phyloP scores from a whole-genome alignment of 805 yeast species.

The Cyberlindnera bimundalis region DNA sequence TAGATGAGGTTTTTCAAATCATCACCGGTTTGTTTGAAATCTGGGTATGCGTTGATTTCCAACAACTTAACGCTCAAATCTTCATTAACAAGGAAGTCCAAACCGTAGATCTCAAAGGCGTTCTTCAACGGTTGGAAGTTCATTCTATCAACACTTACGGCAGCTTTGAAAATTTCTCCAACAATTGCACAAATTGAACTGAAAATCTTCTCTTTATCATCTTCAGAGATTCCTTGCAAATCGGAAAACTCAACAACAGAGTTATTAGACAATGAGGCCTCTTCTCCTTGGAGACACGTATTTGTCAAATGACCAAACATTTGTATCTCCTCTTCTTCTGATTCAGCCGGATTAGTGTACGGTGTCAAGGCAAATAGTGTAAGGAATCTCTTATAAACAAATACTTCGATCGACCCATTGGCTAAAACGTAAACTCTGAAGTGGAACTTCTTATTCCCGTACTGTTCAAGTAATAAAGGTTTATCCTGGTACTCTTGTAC shows the following conservation, averaged over 20 bases:
- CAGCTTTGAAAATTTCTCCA: conserved; percentile 76
- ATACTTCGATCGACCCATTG: conserved; percentile 70
- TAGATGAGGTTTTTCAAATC: conserved; percentile 63
- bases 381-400: conserved; percentile 75
- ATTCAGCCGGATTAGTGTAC: conserved; percentile 38
- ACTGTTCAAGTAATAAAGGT: conserved; percentile 63
- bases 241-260: conserved; percentile 65
- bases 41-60: conserved; percentile 94
- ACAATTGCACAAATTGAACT: conserved; percentile 57
- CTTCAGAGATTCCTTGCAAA: conserved; percentile 40
- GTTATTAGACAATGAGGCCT: conserved; percentile 32
- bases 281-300: conserved; percentile 78
- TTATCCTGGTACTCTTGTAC: conserved; percentile 74
- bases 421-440: conserved; percentile 81
- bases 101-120: conserved; percentile 84
- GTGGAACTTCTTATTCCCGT: conserved; percentile 78
- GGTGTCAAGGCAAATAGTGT: conserved; percentile 69
- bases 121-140: conserved; percentile 80
- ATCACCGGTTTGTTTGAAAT: conserved; percentile 91
- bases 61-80: conserved; percentile 54
- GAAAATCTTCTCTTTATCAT: conserved; percentile 41
- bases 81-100: conserved; percentile 76
- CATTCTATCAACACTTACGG: conserved; percentile 72
- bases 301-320: conserved; percentile 79
- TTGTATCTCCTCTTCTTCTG: conserved; percentile 37